Conservation (phyloP, 1,139 yeast species). For the Pichia kudriavzevii region DNA sequence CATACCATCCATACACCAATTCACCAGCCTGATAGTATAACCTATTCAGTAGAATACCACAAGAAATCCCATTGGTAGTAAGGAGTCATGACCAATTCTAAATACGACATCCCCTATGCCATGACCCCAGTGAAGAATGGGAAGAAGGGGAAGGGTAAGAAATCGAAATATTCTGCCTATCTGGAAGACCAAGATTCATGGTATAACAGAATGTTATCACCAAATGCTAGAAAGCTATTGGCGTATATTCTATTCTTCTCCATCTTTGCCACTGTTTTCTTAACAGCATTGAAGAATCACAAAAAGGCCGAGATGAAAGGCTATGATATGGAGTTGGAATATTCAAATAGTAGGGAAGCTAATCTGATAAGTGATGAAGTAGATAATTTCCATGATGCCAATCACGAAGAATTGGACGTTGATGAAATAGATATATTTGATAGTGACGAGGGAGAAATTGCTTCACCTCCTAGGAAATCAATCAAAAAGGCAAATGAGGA, state of each 20-base stretch:
- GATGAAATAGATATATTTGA: constrained; percentile 12
- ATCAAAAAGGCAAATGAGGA: background rate
- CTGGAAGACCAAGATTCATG: constrained; percentile 5
- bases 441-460: constrained; percentile 11
- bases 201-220: constrained; percentile 3
- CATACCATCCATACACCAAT: too few species aligned
- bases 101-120: constrained; percentile 12
- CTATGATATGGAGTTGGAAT: constrained; percentile 10
- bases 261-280: constrained; percentile 11
- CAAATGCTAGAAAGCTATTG: constrained; percentile 11
- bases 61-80: too few species aligned
- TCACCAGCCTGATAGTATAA: too few species aligned
- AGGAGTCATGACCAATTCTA: constrained; percentile 1
- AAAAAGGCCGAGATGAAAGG: constrained; percentile 2
- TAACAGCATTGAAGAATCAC: constrained; percentile 8
- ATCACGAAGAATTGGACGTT: background rate
- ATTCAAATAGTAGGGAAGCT: constrained; percentile 5
- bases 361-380: constrained; percentile 7
- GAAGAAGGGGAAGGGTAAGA: constrained; percentile 1
- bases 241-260: constrained; percentile 12
- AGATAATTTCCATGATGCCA: background rate
- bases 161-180: constrained; percentile 6
- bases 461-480: background rate
- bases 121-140: constrained; percentile 9
- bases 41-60: too few species aligned